Evolutionary conservation across 2,329 filamentous ascomycete species (phyloP).

Genomic region (Cladosporium halotolerans): DNA sequence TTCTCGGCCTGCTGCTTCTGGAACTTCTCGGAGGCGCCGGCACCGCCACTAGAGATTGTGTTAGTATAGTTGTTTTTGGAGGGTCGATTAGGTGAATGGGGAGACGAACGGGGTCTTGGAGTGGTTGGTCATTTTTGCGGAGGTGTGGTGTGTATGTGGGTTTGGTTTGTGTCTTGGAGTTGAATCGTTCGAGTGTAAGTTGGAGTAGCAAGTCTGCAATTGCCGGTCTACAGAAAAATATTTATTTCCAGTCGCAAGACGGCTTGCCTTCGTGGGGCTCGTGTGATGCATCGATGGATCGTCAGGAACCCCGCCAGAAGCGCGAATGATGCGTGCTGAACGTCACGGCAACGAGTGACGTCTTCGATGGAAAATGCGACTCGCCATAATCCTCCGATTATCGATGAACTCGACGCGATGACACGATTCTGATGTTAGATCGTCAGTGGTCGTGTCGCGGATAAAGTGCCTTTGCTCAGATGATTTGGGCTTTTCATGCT

Average conservation of each 20-base stretch:
- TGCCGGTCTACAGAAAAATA: not conserved
- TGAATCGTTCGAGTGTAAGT: not conserved
- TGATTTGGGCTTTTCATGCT: no score
- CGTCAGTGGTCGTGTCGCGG: no score
- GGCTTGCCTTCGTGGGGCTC: not conserved
- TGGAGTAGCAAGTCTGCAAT: not conserved
- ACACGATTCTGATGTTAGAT: no score
- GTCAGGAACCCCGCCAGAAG: not conserved
- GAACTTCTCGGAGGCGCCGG: constrained; percentile 28
- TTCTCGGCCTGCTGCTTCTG: constrained; percentile 30
- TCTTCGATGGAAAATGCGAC: not conserved
- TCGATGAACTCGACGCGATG: no score
- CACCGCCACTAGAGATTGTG: not conserved
- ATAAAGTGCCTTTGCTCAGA: no score
- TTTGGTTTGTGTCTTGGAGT: not conserved
- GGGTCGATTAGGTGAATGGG: not conserved
- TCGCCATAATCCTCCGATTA: no score
- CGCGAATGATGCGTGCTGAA: not conserved
- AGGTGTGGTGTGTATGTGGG: not conserved
- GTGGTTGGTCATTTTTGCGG: not conserved
- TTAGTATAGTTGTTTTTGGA: not conserved
- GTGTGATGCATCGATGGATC: not conserved
- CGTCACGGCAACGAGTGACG: not conserved
- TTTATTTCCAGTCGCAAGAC: not conserved
- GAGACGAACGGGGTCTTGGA: not conserved